Conservation (phyloP, 169 alveolate species). For the Plasmodium gonderi region DNA sequence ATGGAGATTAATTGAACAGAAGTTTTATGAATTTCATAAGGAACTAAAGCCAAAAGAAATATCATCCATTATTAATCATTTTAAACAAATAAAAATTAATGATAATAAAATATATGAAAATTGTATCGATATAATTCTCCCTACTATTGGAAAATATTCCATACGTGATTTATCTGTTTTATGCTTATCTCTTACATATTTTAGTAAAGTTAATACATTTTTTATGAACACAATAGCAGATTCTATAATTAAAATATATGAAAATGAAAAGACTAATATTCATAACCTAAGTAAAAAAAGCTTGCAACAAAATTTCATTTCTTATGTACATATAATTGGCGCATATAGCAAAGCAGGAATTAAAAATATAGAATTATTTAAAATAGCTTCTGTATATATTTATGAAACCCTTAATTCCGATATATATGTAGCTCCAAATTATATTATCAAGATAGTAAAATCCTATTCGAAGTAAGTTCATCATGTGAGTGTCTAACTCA, state of each 20-base stretch:
- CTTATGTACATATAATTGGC: constrained; percentile 84
- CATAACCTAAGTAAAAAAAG: constrained; percentile 16
- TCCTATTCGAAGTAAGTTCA: constrained; percentile 79
- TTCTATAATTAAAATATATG: constrained; percentile 33
- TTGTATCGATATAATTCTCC: constrained; percentile 74
- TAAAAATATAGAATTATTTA: constrained; percentile 79
- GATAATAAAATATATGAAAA: constrained; percentile 77
- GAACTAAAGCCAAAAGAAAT: constrained; percentile 78
- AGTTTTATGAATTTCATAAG: constrained; percentile 72
- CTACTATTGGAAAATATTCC: constrained; percentile 72
- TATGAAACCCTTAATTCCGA: constrained; percentile 53
- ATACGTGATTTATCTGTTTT: constrained; percentile 80
- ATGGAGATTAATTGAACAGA: constrained; percentile 79
- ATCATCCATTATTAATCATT: constrained; percentile 80
- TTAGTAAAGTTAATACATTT: constrained; percentile 6
- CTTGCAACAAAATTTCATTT: constrained; percentile 51
- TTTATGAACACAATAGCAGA: constrained; percentile 36
- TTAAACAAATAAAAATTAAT: constrained; percentile 81
- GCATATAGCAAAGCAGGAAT: constrained; percentile 79
- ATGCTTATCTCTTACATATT: constrained; percentile 77
- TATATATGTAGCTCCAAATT: constrained; percentile 75
- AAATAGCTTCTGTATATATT: constrained; percentile 80
- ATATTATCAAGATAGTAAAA: constrained; percentile 73
- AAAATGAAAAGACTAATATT: constrained; percentile 37
- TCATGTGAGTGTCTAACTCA: background rate